These are phyloP conservation scores for Colletotrichum sidae DNA, from an alignment of 2,329 filamentous ascomycete species.

Conservation along the genomic window DNA sequence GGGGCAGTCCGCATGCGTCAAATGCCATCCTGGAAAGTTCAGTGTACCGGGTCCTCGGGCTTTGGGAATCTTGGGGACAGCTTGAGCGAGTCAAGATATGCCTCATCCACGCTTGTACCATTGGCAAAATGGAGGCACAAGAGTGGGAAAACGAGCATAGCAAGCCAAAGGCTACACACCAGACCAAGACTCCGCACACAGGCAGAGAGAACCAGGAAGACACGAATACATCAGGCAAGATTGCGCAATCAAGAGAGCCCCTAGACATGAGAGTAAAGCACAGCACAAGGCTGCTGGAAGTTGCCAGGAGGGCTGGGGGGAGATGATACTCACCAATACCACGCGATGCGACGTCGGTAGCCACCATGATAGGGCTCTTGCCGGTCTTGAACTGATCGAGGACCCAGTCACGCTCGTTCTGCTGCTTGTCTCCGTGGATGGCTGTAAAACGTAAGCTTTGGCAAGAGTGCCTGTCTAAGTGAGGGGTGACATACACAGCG, in stretches of 20 bases:
- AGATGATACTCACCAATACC: conserved; percentile 97
- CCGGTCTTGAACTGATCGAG: conserved; percentile 99
- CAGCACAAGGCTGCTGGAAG: conserved; percentile 72
- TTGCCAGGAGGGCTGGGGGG: conserved; percentile 59
- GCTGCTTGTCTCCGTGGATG: conserved; percentile 99
- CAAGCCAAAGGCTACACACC: conserved; percentile 73
- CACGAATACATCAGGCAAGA: conserved; percentile 89
- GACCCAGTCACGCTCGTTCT: conserved; percentile 99
- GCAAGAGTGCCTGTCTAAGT: conserved; percentile 9
- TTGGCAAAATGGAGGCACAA: conserved; percentile 70
- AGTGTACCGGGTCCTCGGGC: conserved; percentile 67
- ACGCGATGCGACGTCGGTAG: conserved; percentile 99
- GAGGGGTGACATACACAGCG: conserved; percentile 80
- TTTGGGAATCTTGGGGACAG: conserved; percentile 69
- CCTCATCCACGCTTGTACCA: conserved; percentile 83
- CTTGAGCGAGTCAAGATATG: conserved; percentile 85
- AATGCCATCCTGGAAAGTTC: conserved; percentile 66
- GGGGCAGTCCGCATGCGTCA: conserved; percentile 71
- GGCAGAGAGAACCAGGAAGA: conserved; percentile 79
- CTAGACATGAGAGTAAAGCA: conserved; percentile 94
- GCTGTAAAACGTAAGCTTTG: conserved; percentile 66
- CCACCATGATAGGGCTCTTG: conserved; percentile 99
- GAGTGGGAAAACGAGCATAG: conserved; percentile 82
- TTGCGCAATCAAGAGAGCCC: conserved; percentile 89
- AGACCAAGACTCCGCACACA: conserved; percentile 88